Base-by-base conservation (phyloP, 1,284 basidiomycete species). In the Tetrapyrgos nigripes region DNA sequence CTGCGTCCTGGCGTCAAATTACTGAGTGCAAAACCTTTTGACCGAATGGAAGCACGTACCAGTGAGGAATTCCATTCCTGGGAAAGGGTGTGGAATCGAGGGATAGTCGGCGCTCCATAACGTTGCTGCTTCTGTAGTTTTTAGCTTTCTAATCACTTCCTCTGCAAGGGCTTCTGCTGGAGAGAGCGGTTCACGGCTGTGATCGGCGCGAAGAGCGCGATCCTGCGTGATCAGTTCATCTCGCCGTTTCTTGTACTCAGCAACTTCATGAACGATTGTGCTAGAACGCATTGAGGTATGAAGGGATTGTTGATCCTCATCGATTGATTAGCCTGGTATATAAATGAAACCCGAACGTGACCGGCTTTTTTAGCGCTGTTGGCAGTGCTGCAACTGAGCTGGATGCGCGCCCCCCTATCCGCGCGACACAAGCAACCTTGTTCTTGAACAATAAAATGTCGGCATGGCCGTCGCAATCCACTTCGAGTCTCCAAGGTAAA, bases 1-100 rank as follows among this genome's bases (percentile, higher is more conserved):
- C 72, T 73, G 60, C 81, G 82, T 27, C 84, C 87, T 88, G 55
- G 58, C 33, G 4, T 27, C 49, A 23, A 49, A 55, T 46, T 57
- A 58, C 28, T 49, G 27, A 33, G 6, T 31, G 19, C 21, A 1
- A 53, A 9, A 9, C 4, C 9, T n/a, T 29, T 27, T 14, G 21
- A 21, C 48, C 17, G 11, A 56, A 6, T 26, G 11, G 37, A 8
- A 35, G 58, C n/a, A 65, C 68, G 33, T 59, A 81, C 88, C 86
- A 50, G 85, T 90, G 62, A 91, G 72, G 65, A 91, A 91, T 63
- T 85, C 88, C 88, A 91, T 91, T 37, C 89, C 89, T 33, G 88
- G 88, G 64, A 89, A 91, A 1, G 84, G 77, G 66, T 89, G 83
- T 1, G 79, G 80, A 40, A 86, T 73, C 14, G 75, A 75, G 17